These are phyloP conservation scores for Plantago rigida DNA, from an alignment of 305 asterid species.

Conservation along the genomic window DNA sequence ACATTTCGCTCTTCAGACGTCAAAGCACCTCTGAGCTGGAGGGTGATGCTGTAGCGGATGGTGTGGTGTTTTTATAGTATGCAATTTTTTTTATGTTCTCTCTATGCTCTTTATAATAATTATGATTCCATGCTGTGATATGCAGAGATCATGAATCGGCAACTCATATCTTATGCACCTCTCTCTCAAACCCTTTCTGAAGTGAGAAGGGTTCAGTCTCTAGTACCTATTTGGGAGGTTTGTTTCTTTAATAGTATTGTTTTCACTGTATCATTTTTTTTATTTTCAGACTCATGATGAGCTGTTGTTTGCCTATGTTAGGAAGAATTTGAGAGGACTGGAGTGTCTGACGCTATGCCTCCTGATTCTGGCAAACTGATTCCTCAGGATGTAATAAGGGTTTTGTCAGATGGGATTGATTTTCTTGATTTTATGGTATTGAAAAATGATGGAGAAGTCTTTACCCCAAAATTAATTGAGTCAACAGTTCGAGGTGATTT, in stretches of 20 bases:
- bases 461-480: slow-evolving; percentile 37
- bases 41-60: slow-evolving; percentile 83
- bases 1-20: slow-evolving; percentile 43
- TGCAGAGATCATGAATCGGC: slow-evolving; percentile 81
- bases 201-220: slow-evolving; percentile 84
- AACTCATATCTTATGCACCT: slow-evolving; percentile 45
- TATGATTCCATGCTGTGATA: slow-evolving; percentile 13
- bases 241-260: slow-evolving; percentile 26
- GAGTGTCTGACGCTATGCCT: slow-evolving; percentile 47
- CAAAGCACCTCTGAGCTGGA: slow-evolving; percentile 82
- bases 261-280: slow-evolving; percentile 16
- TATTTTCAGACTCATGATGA: slow-evolving; percentile 22
- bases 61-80: slow-evolving; percentile 37
- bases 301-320: slow-evolving; percentile 31
- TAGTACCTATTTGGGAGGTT: slow-evolving; percentile 77
- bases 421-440: slow-evolving; percentile 42
- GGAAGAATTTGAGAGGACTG: slow-evolving; percentile 76
- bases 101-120: slow-evolving; percentile 21
- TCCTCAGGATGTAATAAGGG: slow-evolving; percentile 62
- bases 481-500: slow-evolving; percentile 33
- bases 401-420: slow-evolving; percentile 53
- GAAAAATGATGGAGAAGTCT: slow-evolving; percentile 35
- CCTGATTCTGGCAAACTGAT: slow-evolving; percentile 55
- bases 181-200: slow-evolving; percentile 68
- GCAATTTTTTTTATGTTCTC: slow-evolving; percentile 17